Conservation (phyloP, 805 yeast species). For the Kuraishia ogatae region DNA sequence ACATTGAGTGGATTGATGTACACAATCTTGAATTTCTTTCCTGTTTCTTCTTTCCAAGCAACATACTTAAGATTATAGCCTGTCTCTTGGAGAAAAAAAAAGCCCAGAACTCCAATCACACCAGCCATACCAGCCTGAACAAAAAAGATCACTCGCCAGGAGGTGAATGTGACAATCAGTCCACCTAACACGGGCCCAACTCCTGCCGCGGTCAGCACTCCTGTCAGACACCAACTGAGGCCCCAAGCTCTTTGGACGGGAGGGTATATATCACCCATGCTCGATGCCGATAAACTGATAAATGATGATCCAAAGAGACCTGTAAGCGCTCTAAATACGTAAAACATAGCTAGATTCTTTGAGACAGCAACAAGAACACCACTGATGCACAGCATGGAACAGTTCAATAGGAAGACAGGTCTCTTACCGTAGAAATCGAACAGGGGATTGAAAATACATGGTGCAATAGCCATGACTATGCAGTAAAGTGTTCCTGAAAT, state of each 20-base stretch:
- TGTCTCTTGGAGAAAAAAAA: conserved; percentile 41
- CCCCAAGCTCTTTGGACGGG: conserved; percentile 46
- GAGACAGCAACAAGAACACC: conserved; percentile 34
- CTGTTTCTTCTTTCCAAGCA: conserved; percentile 13
- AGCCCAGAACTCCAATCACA: conserved; percentile 22
- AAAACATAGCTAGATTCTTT: conserved; percentile 44
- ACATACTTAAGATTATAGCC: conserved; percentile 20
- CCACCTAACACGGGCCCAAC: conserved; percentile 48
- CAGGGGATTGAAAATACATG: conserved; percentile 39
- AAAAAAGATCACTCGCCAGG: conserved; percentile 48
- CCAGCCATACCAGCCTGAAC: conserved; percentile 33
- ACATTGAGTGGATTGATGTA: conserved; percentile 37
- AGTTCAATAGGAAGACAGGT: conserved; percentile 26
- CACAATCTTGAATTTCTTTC: conserved; percentile 30
- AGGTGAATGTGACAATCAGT: conserved; percentile 35
- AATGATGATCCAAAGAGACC: conserved; percentile 49
- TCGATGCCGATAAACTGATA: conserved; percentile 42
- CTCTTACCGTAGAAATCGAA: conserved; percentile 44
- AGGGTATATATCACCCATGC: conserved; percentile 39
- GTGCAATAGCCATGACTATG: conserved; percentile 43
- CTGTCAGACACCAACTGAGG: conserved; percentile 38
- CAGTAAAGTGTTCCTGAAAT: conserved; percentile 43
- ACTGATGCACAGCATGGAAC: conserved; percentile 6
- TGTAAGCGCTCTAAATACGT: conserved; percentile 37
- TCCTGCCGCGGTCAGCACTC: conserved; percentile 46